These are phyloP conservation scores for Taxillus chinensis DNA, from an alignment of 164 flowering plant genomes.

Conservation along the genomic window DNA sequence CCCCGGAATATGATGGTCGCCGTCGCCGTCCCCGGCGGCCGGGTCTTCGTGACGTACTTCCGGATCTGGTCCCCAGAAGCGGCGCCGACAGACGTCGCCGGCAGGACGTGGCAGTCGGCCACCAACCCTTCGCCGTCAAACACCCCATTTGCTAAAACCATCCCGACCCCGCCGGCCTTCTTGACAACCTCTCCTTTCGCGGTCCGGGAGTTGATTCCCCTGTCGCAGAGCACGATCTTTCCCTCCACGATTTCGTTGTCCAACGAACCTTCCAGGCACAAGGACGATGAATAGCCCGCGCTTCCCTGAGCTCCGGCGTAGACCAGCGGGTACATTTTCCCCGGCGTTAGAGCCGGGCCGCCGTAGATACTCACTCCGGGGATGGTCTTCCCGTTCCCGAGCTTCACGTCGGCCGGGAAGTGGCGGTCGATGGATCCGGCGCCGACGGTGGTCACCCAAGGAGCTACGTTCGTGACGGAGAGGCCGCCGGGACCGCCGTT, in stretches of 20 bases:
- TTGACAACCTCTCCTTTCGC: constrained; percentile 80
- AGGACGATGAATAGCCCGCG: constrained; percentile 73
- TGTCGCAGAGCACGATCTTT: constrained; percentile 80
- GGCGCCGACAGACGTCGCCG: constrained; percentile 78
- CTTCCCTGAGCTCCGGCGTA: constrained; percentile 71
- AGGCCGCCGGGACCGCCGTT: constrained; percentile 90
- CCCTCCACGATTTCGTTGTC: constrained; percentile 54
- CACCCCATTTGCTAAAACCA: constrained; percentile 84
- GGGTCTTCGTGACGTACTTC: constrained; percentile 36
- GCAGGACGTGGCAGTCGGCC: constrained; percentile 87
- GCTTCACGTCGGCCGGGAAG: constrained; percentile 73
- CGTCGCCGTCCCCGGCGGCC: constrained; percentile 28
- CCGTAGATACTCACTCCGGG: constrained; percentile 68
- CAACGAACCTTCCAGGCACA: constrained; percentile 79
- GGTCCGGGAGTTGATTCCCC: constrained; percentile 74
- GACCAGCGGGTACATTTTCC: constrained; percentile 44
- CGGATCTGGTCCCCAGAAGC: constrained; percentile 55
- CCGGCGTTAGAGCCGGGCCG: constrained; percentile 53
- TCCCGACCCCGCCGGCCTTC: constrained; percentile 78
- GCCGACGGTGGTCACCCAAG: constrained; percentile 92
- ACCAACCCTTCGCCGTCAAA: constrained; percentile 90
- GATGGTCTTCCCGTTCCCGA: constrained; percentile 55
- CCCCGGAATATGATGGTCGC: constrained; percentile 72
- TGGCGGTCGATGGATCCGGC: constrained; percentile 84
- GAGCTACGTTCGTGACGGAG: constrained; percentile 83